These are phyloP conservation scores for Schoenoplectus triqueter DNA, from an alignment of 202 grass and related monocot genomes.

Conservation along the genomic window DNA sequence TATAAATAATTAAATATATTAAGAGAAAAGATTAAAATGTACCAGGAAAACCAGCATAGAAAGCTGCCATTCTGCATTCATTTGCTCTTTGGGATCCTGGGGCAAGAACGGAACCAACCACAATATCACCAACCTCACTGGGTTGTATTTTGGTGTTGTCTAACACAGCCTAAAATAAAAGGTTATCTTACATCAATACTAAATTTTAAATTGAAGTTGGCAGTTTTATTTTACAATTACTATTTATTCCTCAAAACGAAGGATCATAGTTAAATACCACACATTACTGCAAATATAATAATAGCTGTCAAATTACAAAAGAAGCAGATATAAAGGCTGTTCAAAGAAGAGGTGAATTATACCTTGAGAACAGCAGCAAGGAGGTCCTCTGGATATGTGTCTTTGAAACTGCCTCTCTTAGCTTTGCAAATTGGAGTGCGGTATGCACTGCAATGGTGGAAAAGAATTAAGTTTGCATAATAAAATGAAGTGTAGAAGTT, in stretches of 20 bases:
- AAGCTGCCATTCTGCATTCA: constrained; percentile 91
- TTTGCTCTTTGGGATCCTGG: constrained; percentile 80
- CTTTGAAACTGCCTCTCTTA: constrained; percentile 89
- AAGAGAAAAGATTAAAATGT: constrained; percentile 30
- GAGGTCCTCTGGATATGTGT: constrained; percentile 94
- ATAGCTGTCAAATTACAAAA: constrained; percentile 9
- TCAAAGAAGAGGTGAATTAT: not conserved
- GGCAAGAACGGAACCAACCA: constrained; percentile 79
- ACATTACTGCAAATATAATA: not conserved
- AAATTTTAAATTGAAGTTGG: not conserved
- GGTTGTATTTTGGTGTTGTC: constrained; percentile 86
- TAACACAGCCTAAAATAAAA: constrained; percentile 62
- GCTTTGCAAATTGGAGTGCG: constrained; percentile 94
- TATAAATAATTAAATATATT: constrained; percentile 5
- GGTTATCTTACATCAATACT: not conserved
- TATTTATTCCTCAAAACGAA: not conserved
- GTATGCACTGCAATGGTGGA: constrained; percentile 58
- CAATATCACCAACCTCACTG: constrained; percentile 76
- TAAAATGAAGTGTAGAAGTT: not conserved
- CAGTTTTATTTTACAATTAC: not conserved
- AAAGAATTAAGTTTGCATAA: constrained; percentile 11
- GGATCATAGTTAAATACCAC: not conserved
- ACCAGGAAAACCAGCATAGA: constrained; percentile 96
- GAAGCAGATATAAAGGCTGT: not conserved
- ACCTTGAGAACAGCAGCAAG: constrained; percentile 89